Evolutionary conservation across 768 basidiomycete species (phyloP).

Genomic region (Suillus subluteus): DNA sequence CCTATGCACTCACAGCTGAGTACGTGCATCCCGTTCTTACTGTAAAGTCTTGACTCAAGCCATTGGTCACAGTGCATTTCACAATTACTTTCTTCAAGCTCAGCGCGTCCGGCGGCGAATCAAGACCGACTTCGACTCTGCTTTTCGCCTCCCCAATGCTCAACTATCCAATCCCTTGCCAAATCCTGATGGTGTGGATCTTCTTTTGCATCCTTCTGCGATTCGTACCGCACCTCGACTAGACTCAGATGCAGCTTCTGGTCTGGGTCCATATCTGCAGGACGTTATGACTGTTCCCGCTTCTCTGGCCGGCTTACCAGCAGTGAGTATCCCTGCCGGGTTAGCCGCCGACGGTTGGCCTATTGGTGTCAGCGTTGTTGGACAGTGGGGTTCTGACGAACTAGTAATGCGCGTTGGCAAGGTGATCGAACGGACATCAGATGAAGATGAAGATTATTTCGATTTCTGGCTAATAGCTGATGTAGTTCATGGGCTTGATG

Average conservation of each 20-base stretch:
- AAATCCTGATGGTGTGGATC: constrained; percentile 57
- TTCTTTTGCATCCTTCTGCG: constrained; percentile 85
- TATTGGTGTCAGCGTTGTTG: constrained; percentile 79
- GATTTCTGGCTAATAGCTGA: background rate
- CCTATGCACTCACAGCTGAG: constrained; percentile 92
- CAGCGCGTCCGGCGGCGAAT: constrained; percentile 77
- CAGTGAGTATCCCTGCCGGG: constrained; percentile 70
- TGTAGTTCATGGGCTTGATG: background rate
- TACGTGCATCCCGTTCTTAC: constrained; percentile 42
- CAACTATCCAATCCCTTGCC: constrained; percentile 22
- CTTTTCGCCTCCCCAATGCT: constrained; percentile 65
- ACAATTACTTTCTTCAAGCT: constrained; percentile 96
- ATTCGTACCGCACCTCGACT: constrained; percentile 83
- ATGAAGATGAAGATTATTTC: background rate
- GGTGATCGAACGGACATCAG: constrained; percentile 37
- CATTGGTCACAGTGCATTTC: constrained; percentile 71
- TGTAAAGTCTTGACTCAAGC: background rate
- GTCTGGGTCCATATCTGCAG: constrained; percentile 75
- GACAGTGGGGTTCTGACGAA: constrained; percentile 84
- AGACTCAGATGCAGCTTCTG: constrained; percentile 18
- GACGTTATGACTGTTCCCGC: constrained; percentile 93
- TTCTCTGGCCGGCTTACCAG: constrained; percentile 87
- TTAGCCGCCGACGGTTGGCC: constrained; percentile 69
- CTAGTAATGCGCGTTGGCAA: constrained; percentile 59
- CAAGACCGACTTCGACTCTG: constrained; percentile 69